Evolutionary conservation across 73 alveolate species (phyloP), one percentile per base, ranked within the genome.

Genomic region (Paramecium bursaria): DNA sequence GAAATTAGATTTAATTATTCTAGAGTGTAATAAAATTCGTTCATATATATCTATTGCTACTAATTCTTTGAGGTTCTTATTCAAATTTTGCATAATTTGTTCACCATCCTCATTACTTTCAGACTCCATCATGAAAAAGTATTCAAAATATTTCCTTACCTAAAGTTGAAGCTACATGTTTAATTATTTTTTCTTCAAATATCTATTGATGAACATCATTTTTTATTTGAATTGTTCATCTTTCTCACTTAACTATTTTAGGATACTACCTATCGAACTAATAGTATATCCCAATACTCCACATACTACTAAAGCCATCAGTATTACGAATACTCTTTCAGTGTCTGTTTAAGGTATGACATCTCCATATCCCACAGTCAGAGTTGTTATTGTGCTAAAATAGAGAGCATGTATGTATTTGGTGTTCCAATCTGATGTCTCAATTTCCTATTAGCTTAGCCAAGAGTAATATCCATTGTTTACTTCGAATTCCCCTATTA

Each of bases 291-390:
- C 89, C 19, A 79, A 79, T 50, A 79, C 50, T 11, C 85, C 89
- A 54, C 85, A 61, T 19, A 73, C 46, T 7, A 79, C 76, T 52
- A 79, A 30, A 7, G 89, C 76, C 89, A 79, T 79, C 3, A 79
- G 23, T 14, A 79, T 79, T 21, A 79, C 89, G 42, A 39, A 79
- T 7, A 79, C 31, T 79, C 85, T 79, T 11, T 79, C 89, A 33
- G 54, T 33, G 25, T 79, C 76, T 1, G 89, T 79, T 39, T 31
- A 3, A 22, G 89, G 89, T 13, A 53, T 74, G 3, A 79, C 25
- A 79, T 79, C 89, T 10, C 89, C 89, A 79, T 79, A 79, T 3
- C 89, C 89, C 30, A 79, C 74, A 33, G 89, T 79, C 23, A 79
- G 46, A 35, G 76, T 79, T 3, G 89, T 79, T 2, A 79, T 79